Base-by-base conservation (phyloP, 1,284 basidiomycete species). In the Singerocomus inundabilis region DNA sequence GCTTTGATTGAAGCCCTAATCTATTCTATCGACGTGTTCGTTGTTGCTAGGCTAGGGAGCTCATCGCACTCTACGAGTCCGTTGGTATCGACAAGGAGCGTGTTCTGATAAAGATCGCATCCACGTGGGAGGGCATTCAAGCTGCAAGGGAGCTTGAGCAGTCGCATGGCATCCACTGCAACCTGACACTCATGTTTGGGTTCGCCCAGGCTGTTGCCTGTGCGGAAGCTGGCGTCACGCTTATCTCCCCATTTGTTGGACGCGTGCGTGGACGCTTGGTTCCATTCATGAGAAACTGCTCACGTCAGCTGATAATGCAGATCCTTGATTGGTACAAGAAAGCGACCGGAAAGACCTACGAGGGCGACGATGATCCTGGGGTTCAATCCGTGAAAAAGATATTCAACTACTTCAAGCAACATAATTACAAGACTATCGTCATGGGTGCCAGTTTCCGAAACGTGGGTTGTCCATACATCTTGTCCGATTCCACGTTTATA, bases 361-460 rank as follows among this genome's bases (percentile, higher is more conserved):
- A 85, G 55, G 91, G 90, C 52, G 88, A 91, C 51, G 82, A 85
- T 43, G 96, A 99, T 78, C 96, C 96, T 11, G 96, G 96, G 81
- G 96, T 99, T 59, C 76, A 88, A 69, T 95, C 92, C 24, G 96
- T 98, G 54, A 86, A 91, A 80, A 88, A 83, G 72, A 97, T 98
- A 77, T 98, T 88, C 85, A 91, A 93, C 80, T 98, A 98, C 81
- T 98, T 98, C 85, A 98, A 98, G 80, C 93, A 96, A 73, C 85
- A 98, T 77, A 81, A 81, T 56, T 98, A 98, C 84, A 93, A 94
- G 67, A 99, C 96, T 58, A 98, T 98, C 69, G 93, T 99, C 70
- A 99, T 99, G 96, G 96, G 95, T 70, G 95, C 96, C 53, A 97
- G 93, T 48, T 99, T 98, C 93, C 88, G 93, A 64, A 96, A 96